A percentile compares a stretch with the other conserved stretches of the same genome.
phyloP scores from a whole-genome alignment of 2,329 filamentous ascomycete genomes.

The Aspergillus calidoustus region DNA sequence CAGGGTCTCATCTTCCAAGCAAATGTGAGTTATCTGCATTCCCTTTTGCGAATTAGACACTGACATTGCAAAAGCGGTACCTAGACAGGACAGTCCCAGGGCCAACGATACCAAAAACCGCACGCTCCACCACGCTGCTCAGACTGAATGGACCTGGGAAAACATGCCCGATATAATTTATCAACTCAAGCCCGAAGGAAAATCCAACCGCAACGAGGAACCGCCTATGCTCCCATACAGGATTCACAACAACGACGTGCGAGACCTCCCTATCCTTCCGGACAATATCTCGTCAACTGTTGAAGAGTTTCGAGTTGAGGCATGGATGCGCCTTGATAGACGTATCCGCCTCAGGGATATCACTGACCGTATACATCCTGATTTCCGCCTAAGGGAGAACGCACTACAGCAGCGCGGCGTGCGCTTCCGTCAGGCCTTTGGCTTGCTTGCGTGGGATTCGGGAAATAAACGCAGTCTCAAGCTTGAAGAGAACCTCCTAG shows the following conservation, averaged over 20 bases:
- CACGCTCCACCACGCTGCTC: slow-evolving; percentile 20
- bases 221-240: slow-evolving; percentile 8
- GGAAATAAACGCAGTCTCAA: slow-evolving; percentile 28
- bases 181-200: slow-evolving; percentile 21
- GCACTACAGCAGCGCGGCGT: slow-evolving; percentile 35
- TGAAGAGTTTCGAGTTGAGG: slow-evolving; percentile 37
- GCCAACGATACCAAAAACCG: slow-evolving; percentile 20
- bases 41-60: not conserved
- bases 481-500: slow-evolving; percentile 11
- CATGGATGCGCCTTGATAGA: slow-evolving; percentile 37
- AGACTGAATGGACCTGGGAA: slow-evolving; percentile 27
- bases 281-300: slow-evolving; percentile 36
- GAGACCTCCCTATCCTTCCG: slow-evolving; percentile 31
- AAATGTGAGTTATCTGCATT: not conserved
- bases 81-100: slow-evolving; percentile 20
- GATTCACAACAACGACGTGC: slow-evolving; percentile 23
- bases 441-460: slow-evolving; percentile 33
- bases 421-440: slow-evolving; percentile 32
- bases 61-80: slow-evolving; percentile 9
- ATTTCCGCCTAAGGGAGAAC: slow-evolving; percentile 26
- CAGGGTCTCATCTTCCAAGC: not conserved
- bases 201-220: not conserved
- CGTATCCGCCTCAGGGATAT: slow-evolving; percentile 36
- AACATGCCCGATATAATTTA: slow-evolving; percentile 32
- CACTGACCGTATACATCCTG: slow-evolving; percentile 31